Conservation (phyloP, 306 rosid genomes). For the Albizia julibrissin region DNA sequence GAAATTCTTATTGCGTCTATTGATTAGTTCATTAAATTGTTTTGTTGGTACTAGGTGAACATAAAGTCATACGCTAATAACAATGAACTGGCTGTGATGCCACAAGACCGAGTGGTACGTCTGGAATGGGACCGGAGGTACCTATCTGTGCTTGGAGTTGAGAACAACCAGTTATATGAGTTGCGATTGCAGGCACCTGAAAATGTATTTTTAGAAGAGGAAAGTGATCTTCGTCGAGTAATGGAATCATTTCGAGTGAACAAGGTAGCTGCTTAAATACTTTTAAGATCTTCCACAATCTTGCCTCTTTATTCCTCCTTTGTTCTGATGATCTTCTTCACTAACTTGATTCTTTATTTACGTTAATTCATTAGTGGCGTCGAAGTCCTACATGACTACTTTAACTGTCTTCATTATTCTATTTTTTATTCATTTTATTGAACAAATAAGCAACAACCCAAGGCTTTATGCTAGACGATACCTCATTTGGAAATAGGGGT, state of each 20-base stretch:
- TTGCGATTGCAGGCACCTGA: slow-evolving; percentile 89
- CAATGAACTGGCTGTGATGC: slow-evolving; percentile 96
- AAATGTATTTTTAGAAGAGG: slow-evolving; percentile 78
- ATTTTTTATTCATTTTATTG: neutral
- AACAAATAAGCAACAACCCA: neutral
- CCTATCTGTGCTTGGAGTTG: slow-evolving; percentile 93
- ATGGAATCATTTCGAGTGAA: slow-evolving; percentile 92
- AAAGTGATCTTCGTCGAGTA: slow-evolving; percentile 71
- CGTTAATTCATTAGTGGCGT: neutral
- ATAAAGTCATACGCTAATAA: slow-evolving; percentile 91
- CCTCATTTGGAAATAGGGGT: neutral
- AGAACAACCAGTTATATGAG: slow-evolving; percentile 87
- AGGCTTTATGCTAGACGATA: neutral
- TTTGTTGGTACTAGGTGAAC: slow-evolving; percentile 62
- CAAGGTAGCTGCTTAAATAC: slow-evolving; percentile 47
- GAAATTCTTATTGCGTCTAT: neutral
- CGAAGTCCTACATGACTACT: neutral
- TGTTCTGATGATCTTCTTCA: neutral
- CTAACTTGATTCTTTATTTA: neutral
- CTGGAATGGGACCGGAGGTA: slow-evolving; percentile 92
- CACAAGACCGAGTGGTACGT: slow-evolving; percentile 78
- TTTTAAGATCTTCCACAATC: neutral
- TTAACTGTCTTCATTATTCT: slow-evolving; percentile 5
- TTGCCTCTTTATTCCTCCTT: neutral
- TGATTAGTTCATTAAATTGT: slow-evolving; percentile 12